These are phyloP conservation scores for Grosmannia clavigera DNA, from an alignment of 2,329 filamentous ascomycete genomes.

Conservation along the genomic window DNA sequence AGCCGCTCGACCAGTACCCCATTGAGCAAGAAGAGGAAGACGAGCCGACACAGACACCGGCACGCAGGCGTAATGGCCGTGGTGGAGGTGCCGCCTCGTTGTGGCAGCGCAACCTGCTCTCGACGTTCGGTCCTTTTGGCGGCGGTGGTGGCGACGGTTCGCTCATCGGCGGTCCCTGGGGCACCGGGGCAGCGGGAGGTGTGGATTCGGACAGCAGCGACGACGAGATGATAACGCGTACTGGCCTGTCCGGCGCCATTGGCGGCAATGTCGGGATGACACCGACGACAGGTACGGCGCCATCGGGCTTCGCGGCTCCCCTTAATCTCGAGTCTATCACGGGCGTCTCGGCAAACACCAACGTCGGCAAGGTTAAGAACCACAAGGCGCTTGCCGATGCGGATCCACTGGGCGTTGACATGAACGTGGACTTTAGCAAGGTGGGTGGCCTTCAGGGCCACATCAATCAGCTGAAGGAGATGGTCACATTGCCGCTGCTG, in stretches of 20 bases:
- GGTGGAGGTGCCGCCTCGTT: conserved; percentile 40
- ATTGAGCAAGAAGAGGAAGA: conserved; percentile 67
- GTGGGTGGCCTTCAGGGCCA: conserved; percentile 88
- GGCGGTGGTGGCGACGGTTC: conserved; percentile 64
- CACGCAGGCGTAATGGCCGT: conserved; percentile 53
- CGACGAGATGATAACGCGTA: conserved; percentile 51
- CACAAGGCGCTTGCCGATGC: conserved; percentile 85
- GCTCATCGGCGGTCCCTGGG: conserved; percentile 62
- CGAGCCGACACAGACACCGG: conserved; percentile 54
- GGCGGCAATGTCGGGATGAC: conserved; percentile 51
- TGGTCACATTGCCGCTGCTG: conserved; percentile 87
- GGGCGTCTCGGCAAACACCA: conserved; percentile 46
- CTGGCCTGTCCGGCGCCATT: conserved; percentile 32
- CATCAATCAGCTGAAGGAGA: conserved; percentile 95
- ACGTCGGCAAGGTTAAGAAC: conserved; percentile 88
- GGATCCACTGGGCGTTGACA: conserved; percentile 84
- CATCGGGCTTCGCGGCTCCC: conserved; percentile 13
- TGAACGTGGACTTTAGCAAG: conserved; percentile 85
- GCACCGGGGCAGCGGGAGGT: conserved; percentile 60
- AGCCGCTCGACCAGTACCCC: conserved; percentile 59
- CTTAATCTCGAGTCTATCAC: conserved; percentile 27
- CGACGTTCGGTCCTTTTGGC: conserved; percentile 85
- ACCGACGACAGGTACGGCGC: conserved; percentile 32
- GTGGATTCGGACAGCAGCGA: conserved; percentile 95
- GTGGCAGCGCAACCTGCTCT: conserved; percentile 76